Evolutionary conservation across 495 filamentous ascomycete species (phyloP), one percentile per base, ranked within the genome.

Genomic region (Amphirosellinia nigrospora): DNA sequence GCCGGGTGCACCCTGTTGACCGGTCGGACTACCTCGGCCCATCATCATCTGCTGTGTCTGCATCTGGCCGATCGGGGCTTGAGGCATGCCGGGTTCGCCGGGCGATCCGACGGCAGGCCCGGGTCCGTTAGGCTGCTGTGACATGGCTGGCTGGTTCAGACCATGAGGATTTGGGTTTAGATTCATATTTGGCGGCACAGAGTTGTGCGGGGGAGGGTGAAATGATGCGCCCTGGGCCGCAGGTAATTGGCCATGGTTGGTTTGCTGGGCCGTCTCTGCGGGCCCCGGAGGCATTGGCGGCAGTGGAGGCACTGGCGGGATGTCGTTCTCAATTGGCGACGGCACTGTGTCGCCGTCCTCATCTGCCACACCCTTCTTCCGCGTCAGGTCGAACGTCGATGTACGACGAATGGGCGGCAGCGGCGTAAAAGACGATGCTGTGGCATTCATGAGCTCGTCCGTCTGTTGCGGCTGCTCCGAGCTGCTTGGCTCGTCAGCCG

Each of bases 401-500:
- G 80, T 80, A 16, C 85, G 81, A 53, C 85, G 82, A 69, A 88
- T 85, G 15, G 85, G 84, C 16, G 86, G 86, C 46, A 87, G 73
- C 13, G 82, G 82, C 45, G 80, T 77, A 48, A 82, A 83, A 3
- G 82, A 82, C 8, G 80, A 72, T 16, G 72, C 26, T 62, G 75
- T 43, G 53, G 68, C 2, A 8, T 13, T 41, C 3, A 16, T n/a
- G 36, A 60, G 13, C 34, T 5, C 9, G n/a, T 43, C 58, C 19
- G 11, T 26, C 36, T 68, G 55, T 6, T 19, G 66, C 2, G 32
- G 63, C 41, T 16, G 46, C 21, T 30, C 70, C 36, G 72, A 75
- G 43, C 75, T 69, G 60, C 74, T 70, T 52, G 70, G 66, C 68
- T 78, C 73, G 78, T 83, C 76, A 68, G 79, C 75, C 46, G 79